Conservation (phyloP, 2,329 filamentous ascomycete species). For the Clarireedia homoeocarpa region DNA sequence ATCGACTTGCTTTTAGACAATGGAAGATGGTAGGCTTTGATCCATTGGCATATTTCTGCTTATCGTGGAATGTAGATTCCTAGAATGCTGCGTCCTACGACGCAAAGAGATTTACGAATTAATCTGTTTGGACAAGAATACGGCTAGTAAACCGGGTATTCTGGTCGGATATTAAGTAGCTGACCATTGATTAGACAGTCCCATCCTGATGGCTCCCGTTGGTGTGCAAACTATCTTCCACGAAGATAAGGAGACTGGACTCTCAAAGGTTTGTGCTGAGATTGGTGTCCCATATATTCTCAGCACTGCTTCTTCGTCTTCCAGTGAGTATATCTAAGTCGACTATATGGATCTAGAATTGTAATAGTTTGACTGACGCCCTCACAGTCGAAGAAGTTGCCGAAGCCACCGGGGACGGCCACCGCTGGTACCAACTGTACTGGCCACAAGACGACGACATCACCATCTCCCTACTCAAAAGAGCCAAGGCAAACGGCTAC, state of each 20-base stretch:
- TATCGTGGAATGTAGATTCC: slow-evolving; percentile 33
- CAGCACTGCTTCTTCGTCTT: slow-evolving; percentile 48
- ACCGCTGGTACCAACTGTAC: slow-evolving; percentile 68
- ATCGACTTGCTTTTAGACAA: slow-evolving; percentile 56
- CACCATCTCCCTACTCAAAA: slow-evolving; percentile 52
- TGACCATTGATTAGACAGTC: slow-evolving; percentile 25
- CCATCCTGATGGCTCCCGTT: slow-evolving; percentile 57
- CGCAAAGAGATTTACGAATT: slow-evolving; percentile 19
- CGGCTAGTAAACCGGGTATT: slow-evolving; percentile 21
- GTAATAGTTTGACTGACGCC: not conserved
- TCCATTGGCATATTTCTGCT: not conserved
- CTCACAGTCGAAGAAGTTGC: slow-evolving; percentile 58
- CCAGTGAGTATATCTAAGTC: not conserved
- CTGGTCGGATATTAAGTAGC: not conserved
- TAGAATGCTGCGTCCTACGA: slow-evolving; percentile 43
- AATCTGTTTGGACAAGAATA: slow-evolving; percentile 45
- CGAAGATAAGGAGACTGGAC: slow-evolving; percentile 53
- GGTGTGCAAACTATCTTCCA: slow-evolving; percentile 65
- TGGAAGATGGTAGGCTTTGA: slow-evolving; percentile 41
- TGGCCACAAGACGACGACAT: slow-evolving; percentile 61
- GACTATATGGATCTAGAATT: no score
- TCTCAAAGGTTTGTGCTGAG: slow-evolving; percentile 53
- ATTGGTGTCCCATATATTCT: slow-evolving; percentile 58
- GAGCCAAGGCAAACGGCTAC: slow-evolving; percentile 55
- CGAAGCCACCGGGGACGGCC: slow-evolving; percentile 43